Evolutionary conservation across 2,329 filamentous ascomycete genomes (phyloP).

Genomic region (Venturia nashicola): DNA sequence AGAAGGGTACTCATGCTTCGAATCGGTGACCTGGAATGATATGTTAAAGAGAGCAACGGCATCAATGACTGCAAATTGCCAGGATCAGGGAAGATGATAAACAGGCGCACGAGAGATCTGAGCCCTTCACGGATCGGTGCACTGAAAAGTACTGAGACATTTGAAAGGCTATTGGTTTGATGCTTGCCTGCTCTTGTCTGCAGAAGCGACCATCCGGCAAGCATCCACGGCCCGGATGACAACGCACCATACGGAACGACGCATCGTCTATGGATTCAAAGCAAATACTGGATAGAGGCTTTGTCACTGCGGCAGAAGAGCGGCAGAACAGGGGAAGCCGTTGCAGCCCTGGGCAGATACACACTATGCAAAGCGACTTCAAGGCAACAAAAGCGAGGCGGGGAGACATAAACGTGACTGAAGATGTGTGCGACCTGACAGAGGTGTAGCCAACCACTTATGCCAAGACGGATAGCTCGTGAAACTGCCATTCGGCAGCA

Average conservation of each 20-base stretch:
- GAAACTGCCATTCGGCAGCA: neutral
- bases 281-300: conserved; percentile 1
- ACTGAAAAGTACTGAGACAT: conserved; percentile 6
- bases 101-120: neutral
- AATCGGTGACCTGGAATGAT: neutral
- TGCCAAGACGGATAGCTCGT: conserved; percentile 2
- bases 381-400: neutral
- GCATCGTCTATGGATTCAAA: neutral
- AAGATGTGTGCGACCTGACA: neutral
- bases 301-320: neutral
- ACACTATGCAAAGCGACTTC: neutral
- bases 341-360: neutral
- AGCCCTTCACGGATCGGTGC: neutral
- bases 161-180: conserved; percentile 3
- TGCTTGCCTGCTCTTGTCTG: neutral
- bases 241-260: conserved; percentile 6
- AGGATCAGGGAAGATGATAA: neutral
- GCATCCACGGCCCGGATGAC: conserved; percentile 1
- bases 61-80: conserved; percentile 1
- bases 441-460: neutral
- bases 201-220: neutral
- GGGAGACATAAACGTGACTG: neutral
- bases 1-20: neutral
- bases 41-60: neutral
- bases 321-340: neutral